Conservation (phyloP, 1,139 yeast species). For the Candida sp. region DNA sequence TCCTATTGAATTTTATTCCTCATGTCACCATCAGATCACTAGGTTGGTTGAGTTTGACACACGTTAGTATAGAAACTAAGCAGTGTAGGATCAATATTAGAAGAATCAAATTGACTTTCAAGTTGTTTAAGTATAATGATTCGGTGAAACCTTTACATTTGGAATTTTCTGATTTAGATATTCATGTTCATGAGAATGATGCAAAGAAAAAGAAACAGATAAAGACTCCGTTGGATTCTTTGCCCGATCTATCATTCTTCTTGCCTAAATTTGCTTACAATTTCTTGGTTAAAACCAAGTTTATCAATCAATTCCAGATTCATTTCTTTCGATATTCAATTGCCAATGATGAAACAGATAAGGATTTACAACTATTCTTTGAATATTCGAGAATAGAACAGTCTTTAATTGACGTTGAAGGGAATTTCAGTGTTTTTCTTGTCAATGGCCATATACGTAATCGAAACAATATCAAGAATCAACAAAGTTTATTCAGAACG, state of each 20-base stretch:
- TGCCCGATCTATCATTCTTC: slow-evolving; percentile 5
- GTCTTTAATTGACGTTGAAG: slow-evolving; percentile 15
- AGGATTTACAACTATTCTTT: slow-evolving; percentile 15
- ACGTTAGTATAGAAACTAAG: slow-evolving; percentile 21
- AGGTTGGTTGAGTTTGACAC: slow-evolving; percentile 35
- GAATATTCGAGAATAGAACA: slow-evolving; percentile 33
- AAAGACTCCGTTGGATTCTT: background rate
- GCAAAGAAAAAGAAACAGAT: background rate
- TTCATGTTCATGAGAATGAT: slow-evolving; percentile 8
- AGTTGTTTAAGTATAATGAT: slow-evolving; percentile 20
- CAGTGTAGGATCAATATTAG: slow-evolving; percentile 16
- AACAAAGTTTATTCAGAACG: slow-evolving; percentile 22
- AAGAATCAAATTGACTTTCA: slow-evolving; percentile 22
- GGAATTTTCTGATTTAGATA: slow-evolving; percentile 23
- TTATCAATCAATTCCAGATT: slow-evolving; percentile 30
- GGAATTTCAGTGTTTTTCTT: slow-evolving; percentile 20
- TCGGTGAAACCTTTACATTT: slow-evolving; percentile 29
- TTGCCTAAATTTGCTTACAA: slow-evolving; percentile 12
- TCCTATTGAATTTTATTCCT: slow-evolving; percentile 29
- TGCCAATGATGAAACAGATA: slow-evolving; percentile 13
- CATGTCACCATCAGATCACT: slow-evolving; percentile 28
- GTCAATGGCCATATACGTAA: slow-evolving; percentile 30
- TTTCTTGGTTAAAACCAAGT: slow-evolving; percentile 12
- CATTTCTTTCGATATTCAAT: slow-evolving; percentile 24
- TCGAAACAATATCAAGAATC: slow-evolving; percentile 10